Evolutionary conservation across 2,329 filamentous ascomycete species (phyloP), one percentile per base, ranked within the genome.

Genomic region (Pyrenochaeta sp.): DNA sequence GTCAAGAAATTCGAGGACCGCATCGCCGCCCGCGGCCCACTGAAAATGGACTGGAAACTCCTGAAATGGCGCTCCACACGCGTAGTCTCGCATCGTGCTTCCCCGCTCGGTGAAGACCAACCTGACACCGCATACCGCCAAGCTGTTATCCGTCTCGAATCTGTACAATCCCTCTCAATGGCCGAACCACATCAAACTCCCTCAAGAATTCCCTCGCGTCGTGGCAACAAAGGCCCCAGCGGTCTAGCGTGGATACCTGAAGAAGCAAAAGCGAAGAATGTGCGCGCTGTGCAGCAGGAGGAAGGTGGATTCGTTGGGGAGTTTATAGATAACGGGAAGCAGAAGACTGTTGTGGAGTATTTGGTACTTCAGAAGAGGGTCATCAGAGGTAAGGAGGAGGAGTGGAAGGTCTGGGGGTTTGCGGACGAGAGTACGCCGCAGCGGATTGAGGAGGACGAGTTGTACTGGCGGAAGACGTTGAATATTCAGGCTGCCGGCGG

Each of bases 381-480:
- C 22, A 85, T 79, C 45, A 59, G 67, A 2, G 81, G 80, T 34
- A 72, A 79, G 69, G 73, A 81, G 54, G 77, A 74, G 28, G 79
- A 82, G 2, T 92, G 90, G 90, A 82, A 80, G 71, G 75, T 91
- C 50, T 90, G 88, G 84, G 89, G 90, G 13, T 89, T 86, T 22
- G 78, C 86, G 30, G 74, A 83, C 42, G 82, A 85, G 66, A 86
- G 84, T 37, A 75, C 68, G 28, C 62, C 63, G 4, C 61, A 65
- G 46, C 61, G 43, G 13, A 61, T 75, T 25, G 50, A 61, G 43
- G 58, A 62, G 40, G 67, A 72, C 15, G 69, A 72, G 40, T 48
- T 54, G 50, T 68, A 70, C 32, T 69, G 66, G 63, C 60, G 54
- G 25, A 56, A 62, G 52, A 64, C 61, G 48, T 22, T 72, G 42